phyloP scores from a whole-genome alignment of 148 eudicot genomes.

The Rhododendron ferrugineum region DNA sequence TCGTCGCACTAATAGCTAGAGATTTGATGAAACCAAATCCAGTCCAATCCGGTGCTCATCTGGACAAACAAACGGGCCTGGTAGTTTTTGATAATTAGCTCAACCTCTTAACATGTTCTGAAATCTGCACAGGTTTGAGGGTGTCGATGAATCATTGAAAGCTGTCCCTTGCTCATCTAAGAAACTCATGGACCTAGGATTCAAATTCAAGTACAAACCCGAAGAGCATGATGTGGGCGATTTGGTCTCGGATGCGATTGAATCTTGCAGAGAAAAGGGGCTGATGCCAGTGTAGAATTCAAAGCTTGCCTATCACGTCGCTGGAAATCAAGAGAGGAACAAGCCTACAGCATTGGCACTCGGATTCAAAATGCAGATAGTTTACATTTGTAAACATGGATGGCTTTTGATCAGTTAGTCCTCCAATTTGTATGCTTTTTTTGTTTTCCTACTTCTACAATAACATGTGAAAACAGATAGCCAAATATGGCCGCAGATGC shows the following conservation, averaged over 20 bases:
- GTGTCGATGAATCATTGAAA: conserved; percentile 12
- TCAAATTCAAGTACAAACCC: conserved; percentile 13
- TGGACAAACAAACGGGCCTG: no score
- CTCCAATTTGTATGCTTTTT: not conserved
- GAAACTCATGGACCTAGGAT: conserved; percentile 20
- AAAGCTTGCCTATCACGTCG: not conserved
- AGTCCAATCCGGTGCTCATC: not conserved
- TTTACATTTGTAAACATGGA: not conserved
- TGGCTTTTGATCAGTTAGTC: not conserved
- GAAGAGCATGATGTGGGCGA: conserved; percentile 5
- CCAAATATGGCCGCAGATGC: no score
- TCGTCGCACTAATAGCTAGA: no score
- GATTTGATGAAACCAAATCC: no score
- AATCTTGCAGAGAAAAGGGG: conserved; percentile 17
- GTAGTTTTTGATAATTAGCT: not conserved
- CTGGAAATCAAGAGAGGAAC: not conserved
- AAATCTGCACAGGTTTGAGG: conserved; percentile 8
- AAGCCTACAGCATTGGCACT: not conserved
- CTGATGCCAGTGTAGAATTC: not conserved
- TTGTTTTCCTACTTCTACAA: not conserved
- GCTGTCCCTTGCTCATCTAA: conserved; percentile 14
- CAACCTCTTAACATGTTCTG: not conserved
- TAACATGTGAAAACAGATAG: not conserved
- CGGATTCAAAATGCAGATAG: not conserved
- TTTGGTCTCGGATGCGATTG: conserved; percentile 11